A percentile compares a stretch with the other conserved stretches of the same genome.
Conservation (phyloP, 2,329 filamentous ascomycete species). For the Didymosphaeria variabile region DNA sequence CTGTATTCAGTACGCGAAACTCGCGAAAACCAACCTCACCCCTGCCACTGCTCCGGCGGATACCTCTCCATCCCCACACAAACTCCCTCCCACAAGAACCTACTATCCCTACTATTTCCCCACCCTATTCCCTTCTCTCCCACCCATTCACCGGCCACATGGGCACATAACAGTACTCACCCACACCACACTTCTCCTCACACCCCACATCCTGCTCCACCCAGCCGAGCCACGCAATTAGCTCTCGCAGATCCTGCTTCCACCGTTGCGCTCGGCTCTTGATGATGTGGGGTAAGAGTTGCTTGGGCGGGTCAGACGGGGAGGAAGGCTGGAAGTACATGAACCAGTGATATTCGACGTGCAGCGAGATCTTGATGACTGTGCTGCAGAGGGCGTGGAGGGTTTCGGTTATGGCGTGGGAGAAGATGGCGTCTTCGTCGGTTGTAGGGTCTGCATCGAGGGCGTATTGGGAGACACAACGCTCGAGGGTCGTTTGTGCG, state of each 20-base stretch:
- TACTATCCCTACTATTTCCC: slow-evolving; percentile 7
- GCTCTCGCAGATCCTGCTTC: slow-evolving; percentile 50
- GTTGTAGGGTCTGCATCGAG: slow-evolving; percentile 38
- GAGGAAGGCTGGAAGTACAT: slow-evolving; percentile 32
- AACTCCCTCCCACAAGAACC: slow-evolving; percentile 24
- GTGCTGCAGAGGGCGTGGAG: slow-evolving; percentile 54
- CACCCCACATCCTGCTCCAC: slow-evolving; percentile 52
- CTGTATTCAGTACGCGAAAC: no score
- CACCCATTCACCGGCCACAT: slow-evolving; percentile 57
- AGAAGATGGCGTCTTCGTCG: slow-evolving; percentile 50
- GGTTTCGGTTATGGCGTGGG: slow-evolving; percentile 54
- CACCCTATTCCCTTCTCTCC: slow-evolving; percentile 2
- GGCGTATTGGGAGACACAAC: slow-evolving; percentile 56
- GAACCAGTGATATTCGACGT: slow-evolving; percentile 54
- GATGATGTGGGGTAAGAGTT: slow-evolving; percentile 6
- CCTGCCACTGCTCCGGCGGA: slow-evolving; percentile 8
- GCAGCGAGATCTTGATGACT: slow-evolving; percentile 55
- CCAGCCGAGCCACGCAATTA: slow-evolving; percentile 63
- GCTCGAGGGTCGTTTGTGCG: slow-evolving; percentile 51
- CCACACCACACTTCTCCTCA: slow-evolving; percentile 9
- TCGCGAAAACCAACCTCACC: no score
- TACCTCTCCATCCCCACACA: slow-evolving; percentile 22
- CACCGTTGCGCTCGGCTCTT: slow-evolving; percentile 28
- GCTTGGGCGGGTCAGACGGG: neutral
- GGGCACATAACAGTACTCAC: slow-evolving; percentile 56